Percentiles rank a stretch among this genome's conserved stretches.
Evolutionary conservation across 129 eudicot species (phyloP).

Genomic region (Calendula officinalis): DNA sequence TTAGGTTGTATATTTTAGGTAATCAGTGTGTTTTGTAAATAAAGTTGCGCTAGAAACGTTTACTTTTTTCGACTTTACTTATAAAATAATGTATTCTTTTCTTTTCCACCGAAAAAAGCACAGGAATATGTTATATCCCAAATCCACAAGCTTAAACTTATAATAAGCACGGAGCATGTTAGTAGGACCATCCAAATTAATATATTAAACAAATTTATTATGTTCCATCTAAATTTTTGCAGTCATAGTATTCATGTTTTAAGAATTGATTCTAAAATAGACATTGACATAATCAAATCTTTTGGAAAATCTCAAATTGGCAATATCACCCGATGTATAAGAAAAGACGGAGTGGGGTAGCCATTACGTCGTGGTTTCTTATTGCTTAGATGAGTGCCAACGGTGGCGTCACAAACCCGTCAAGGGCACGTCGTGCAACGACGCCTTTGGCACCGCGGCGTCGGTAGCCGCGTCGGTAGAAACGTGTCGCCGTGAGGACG

Average conservation of each 20-base stretch:
- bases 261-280: not conserved
- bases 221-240: not conserved
- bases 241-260: not conserved
- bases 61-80: not conserved
- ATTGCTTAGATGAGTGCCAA: too few relatives aligned
- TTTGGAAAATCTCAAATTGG: too few relatives aligned
- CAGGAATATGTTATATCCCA: slow-evolving; percentile 8
- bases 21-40: not conserved
- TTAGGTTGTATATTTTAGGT: not conserved
- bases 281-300: not conserved
- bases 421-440: too few relatives aligned
- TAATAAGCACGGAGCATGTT: slow-evolving; percentile 17
- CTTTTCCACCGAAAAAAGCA: slow-evolving; percentile 35
- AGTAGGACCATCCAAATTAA: slow-evolving; percentile 20
- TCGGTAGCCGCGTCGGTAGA: too few relatives aligned
- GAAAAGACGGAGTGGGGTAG: too few relatives aligned
- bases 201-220: not conserved
- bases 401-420: too few relatives aligned
- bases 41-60: not conserved
- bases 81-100: slow-evolving; percentile 1
- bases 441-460: too few relatives aligned
- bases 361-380: too few relatives aligned
- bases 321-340: too few relatives aligned
- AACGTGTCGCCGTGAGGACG: too few relatives aligned
- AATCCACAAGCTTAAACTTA: slow-evolving; percentile 17